phyloP scores from a whole-genome alignment of 768 basidiomycete species.

The Kwoniella europaea region DNA sequence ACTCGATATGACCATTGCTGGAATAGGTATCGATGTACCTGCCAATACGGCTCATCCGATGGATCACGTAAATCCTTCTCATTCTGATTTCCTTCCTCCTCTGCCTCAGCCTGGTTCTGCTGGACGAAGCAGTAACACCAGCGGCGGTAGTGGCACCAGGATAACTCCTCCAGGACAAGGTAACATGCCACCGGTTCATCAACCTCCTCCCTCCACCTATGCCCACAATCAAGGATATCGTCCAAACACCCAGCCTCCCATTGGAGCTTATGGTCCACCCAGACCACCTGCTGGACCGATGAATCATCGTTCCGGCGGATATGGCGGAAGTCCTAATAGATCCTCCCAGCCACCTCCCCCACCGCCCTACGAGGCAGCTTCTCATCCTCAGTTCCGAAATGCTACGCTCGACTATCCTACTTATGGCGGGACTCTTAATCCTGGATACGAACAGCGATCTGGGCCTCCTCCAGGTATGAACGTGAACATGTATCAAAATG shows the following conservation, averaged over 20 bases:
- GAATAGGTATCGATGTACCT: conserved; percentile 33
- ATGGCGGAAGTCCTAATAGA: conserved; percentile 11
- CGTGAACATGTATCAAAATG: background rate
- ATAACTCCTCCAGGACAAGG: conserved; percentile 8
- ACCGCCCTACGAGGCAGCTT: conserved; percentile 7
- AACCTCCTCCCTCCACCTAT: conserved; percentile 12
- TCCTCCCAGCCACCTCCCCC: conserved; percentile 12
- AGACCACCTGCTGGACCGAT: conserved; percentile 3
- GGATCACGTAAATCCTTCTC: background rate
- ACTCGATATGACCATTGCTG: conserved; percentile 44
- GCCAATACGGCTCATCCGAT: conserved; percentile 9
- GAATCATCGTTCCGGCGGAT: background rate
- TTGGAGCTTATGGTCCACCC: background rate
- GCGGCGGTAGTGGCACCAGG: background rate
- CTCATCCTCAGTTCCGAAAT: background rate
- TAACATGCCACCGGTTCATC: conserved; percentile 10
- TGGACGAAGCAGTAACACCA: conserved; percentile 3
- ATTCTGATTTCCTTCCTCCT: conserved; percentile 6
- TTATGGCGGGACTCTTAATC: background rate
- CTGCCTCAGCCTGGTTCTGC: conserved; percentile 17
- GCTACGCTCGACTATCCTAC: conserved; percentile 1
- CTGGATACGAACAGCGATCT: background rate
- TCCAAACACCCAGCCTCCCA: conserved; percentile 11
- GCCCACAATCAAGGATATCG: conserved; percentile 12
- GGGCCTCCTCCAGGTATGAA: background rate